Evolutionary conservation across 2,329 filamentous ascomycete genomes (phyloP).

Genomic region (Ophiostoma himal-ulmi): DNA sequence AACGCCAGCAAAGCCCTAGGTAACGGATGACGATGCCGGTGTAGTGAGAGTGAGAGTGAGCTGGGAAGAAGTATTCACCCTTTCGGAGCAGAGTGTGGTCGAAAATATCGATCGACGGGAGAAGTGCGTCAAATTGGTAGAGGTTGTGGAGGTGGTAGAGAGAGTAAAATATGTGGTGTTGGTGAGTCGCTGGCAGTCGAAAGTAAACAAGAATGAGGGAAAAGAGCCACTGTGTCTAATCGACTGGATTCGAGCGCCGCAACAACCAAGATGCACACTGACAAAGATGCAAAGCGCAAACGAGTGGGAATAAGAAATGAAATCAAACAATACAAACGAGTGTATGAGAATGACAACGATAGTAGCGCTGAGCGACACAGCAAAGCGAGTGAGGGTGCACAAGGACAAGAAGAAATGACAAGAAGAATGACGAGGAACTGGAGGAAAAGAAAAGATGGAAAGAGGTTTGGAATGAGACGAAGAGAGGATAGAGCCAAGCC

Average conservation of each 20-base stretch:
- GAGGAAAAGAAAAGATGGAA: constrained; percentile 7
- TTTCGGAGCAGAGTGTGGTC: constrained; percentile 16
- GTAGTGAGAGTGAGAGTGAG: neutral
- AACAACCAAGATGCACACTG: neutral
- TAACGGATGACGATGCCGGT: constrained; percentile 1
- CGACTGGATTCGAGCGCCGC: neutral
- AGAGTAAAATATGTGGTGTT: neutral
- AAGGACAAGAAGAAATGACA: constrained; percentile 1
- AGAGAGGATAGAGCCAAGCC: neutral
- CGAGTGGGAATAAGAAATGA: neutral
- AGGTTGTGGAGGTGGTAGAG: neutral
- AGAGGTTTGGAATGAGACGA: constrained; percentile 15
- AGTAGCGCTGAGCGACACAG: neutral
- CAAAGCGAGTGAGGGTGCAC: constrained; percentile 5
- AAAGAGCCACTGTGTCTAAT: neutral
- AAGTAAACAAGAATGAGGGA: constrained; percentile 13
- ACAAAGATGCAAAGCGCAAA: neutral
- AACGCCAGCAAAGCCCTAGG: constrained; percentile 7
- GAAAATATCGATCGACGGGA: neutral
- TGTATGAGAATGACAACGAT: neutral
- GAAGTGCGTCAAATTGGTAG: neutral
- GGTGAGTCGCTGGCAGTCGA: neutral
- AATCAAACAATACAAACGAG: constrained; percentile 4
- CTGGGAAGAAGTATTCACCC: constrained; percentile 18
- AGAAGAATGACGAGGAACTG: neutral